Conservation (phyloP, 2,329 filamentous ascomycete species). For the Pestalotiopsis sp. region DNA sequence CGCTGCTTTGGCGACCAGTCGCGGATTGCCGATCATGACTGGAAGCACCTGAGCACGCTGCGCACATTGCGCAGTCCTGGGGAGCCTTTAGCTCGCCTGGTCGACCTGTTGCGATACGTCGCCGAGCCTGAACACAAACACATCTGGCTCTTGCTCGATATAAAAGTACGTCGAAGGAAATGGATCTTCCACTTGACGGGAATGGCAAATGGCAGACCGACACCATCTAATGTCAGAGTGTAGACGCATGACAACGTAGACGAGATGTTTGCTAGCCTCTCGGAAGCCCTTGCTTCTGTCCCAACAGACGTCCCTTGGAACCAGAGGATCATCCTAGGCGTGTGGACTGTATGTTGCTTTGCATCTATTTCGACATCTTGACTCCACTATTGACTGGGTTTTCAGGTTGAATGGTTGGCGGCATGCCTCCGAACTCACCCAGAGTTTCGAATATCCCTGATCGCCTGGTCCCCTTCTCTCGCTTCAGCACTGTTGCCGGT, state of each 20-base stretch:
- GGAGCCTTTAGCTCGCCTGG: slow-evolving; percentile 71
- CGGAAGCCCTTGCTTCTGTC: slow-evolving; percentile 60
- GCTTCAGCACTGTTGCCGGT: slow-evolving; percentile 4
- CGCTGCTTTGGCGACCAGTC: slow-evolving; percentile 79
- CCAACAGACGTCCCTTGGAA: slow-evolving; percentile 62
- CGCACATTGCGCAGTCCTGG: slow-evolving; percentile 68
- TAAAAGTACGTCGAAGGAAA: slow-evolving; percentile 63
- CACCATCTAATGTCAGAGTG: background rate
- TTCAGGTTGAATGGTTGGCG: slow-evolving; percentile 6
- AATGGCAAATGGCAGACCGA: background rate
- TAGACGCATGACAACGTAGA: slow-evolving; percentile 70
- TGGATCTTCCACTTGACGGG: background rate
- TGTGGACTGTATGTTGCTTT: slow-evolving; percentile 66
- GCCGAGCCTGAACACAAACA: slow-evolving; percentile 63
- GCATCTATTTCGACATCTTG: slow-evolving; percentile 10
- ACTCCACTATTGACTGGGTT: background rate
- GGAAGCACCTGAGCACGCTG: slow-evolving; percentile 70
- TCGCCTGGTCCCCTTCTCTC: background rate
- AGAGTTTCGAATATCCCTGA: background rate
- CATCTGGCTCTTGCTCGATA: slow-evolving; percentile 83
- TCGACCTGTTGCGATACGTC: slow-evolving; percentile 75
- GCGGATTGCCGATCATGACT: slow-evolving; percentile 75
- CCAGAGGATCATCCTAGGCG: slow-evolving; percentile 74
- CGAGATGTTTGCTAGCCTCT: slow-evolving; percentile 70
- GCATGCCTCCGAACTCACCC: background rate